Evolutionary conservation across 257 asterid species (phyloP), one percentile per base, ranked within the genome.

Genomic region (Nicotiana sylvestris): DNA sequence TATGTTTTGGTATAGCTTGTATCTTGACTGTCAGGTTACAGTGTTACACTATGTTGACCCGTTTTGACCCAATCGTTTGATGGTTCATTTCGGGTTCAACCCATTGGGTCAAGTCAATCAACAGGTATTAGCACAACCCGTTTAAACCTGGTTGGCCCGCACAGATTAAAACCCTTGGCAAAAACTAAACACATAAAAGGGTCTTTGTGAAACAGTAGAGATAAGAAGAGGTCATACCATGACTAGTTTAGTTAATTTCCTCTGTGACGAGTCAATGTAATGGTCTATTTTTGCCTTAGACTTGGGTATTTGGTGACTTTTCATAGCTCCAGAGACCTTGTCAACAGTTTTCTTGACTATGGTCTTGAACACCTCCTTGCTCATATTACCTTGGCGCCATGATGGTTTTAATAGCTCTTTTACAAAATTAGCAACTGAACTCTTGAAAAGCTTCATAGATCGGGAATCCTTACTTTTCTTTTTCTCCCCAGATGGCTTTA

Each of bases 331-430:
- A 84, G 98, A 93, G 78, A 96, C 99, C 89, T 95, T 96, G 86
- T 96, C 99, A 77, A 96, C 98, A n/a, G 99, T 96, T 88, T 96
- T 96, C 94, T 94, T 96, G 84, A 96, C 98, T 80, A 96, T 94
- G 82, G 99, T 96, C 91, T 96, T 96, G 86, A 96, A 96, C 12
- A 98, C 99, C 88, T 94, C 99, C 92, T 93, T 96, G 92, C 98
- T 96, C 98, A 96, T 96, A 86, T 90, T 94, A 83, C 99, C 99
- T 86, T 96, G 98, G 83, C 97, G 93, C 99, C 99, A 96, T 21
- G 99, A 96, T 67, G 99, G 99, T 90, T 96, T 96, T 77, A 94
- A 82, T 80, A 93, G 93, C 85, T 96, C 97, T 93, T 96, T 96
- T 84, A 96, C 99, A 86, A 96, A 96, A 87, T 88, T 82, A 87